These are phyloP conservation scores for Colletotrichum echinochloae DNA, from an alignment of 2,329 filamentous ascomycete species.

Conservation along the genomic window DNA sequence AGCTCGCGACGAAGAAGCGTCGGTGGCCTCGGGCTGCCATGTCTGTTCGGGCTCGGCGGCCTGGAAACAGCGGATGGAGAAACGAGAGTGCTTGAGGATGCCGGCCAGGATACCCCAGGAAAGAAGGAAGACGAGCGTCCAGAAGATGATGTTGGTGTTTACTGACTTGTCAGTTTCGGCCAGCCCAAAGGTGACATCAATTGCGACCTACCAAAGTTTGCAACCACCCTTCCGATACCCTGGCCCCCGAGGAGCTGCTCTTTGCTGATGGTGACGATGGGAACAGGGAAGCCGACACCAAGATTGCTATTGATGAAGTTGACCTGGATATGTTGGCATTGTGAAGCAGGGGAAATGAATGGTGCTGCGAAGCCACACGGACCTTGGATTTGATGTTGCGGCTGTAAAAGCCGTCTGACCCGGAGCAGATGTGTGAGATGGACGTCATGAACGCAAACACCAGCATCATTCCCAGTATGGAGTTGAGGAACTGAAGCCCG, in stretches of 20 bases:
- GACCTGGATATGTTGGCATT: conserved; percentile 50
- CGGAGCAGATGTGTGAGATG: conserved; percentile 39
- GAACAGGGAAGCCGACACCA: conserved; percentile 63
- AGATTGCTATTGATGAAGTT: conserved; percentile 64
- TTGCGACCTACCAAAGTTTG: conserved; percentile 56
- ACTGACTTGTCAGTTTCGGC: conserved; percentile 44
- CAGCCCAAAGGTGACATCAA: neutral
- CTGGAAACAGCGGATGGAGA: neutral
- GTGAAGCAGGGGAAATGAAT: neutral
- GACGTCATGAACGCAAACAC: conserved; percentile 53
- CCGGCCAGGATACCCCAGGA: conserved; percentile 35
- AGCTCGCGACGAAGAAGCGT: neutral
- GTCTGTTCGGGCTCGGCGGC: neutral
- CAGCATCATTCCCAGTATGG: conserved; percentile 61
- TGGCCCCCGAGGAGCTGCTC: conserved; percentile 47
- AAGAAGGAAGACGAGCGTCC: conserved; percentile 48
- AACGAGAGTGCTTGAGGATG: neutral
- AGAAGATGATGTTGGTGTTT: conserved; percentile 51
- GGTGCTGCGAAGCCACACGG: neutral
- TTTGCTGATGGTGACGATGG: conserved; percentile 60
- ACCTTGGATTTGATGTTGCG: conserved; percentile 52
- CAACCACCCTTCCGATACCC: conserved; percentile 57
- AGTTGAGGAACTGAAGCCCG: conserved; percentile 58
- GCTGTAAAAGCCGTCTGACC: conserved; percentile 47
- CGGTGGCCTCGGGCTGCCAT: neutral